A percentile compares a stretch with the other conserved stretches of the same genome.
Conservation (phyloP, 169 alveolate species). For the Amoebophrya sp. region DNA sequence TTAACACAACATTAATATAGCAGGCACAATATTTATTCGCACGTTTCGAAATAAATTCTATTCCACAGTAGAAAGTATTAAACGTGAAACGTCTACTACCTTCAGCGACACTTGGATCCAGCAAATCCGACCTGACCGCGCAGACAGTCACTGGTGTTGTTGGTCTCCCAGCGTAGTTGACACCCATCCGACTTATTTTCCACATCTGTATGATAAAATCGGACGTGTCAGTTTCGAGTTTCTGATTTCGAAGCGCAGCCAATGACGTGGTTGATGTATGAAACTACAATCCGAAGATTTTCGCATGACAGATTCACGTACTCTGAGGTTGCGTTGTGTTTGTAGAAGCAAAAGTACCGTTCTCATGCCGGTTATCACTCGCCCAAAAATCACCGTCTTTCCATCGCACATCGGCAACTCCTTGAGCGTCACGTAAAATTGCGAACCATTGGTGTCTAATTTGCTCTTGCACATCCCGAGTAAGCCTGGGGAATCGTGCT, state of each 20-base stretch:
- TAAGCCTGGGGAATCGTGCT: background rate
- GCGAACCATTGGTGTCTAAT: background rate
- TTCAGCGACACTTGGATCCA: background rate
- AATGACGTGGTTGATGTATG: no score
- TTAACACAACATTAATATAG: no score
- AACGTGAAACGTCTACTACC: no score
- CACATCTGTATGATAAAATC: slow-evolving; percentile 2
- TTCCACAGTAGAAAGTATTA: no score
- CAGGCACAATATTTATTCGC: no score
- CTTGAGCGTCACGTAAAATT: background rate
- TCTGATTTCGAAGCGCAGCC: no score
- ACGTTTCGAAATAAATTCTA: no score
- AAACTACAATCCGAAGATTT: no score
- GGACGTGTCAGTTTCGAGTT: no score
- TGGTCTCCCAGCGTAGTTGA: background rate
- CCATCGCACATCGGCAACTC: background rate
- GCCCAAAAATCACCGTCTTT: background rate
- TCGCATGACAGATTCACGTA: no score
- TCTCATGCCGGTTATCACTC: background rate
- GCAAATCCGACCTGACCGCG: background rate
- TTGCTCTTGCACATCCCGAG: background rate
- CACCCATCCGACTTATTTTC: background rate
- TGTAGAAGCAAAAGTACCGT: no score
- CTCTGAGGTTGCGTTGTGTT: no score
- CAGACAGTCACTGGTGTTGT: background rate